Conservation (phyloP, 208 protist genomes). For the Leishmania tarentolae region DNA sequence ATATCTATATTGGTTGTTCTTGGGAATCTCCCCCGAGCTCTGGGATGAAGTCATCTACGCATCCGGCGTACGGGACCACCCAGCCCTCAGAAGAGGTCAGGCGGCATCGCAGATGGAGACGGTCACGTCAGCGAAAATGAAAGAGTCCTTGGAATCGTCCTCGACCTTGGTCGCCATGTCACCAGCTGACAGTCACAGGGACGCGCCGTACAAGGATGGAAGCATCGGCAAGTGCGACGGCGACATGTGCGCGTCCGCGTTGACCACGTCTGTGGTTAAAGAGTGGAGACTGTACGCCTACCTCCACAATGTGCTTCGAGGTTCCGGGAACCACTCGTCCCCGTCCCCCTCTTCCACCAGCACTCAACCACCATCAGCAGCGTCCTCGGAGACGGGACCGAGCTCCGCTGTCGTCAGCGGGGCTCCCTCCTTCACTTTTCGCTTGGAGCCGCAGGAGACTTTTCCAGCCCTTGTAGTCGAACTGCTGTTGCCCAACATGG, state of each 20-base stretch:
- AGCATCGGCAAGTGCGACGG: neutral
- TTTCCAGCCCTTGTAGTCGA: slow-evolving; percentile 21
- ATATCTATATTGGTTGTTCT: slow-evolving; percentile 43
- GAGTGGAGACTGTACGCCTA: neutral
- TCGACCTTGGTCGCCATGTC: neutral
- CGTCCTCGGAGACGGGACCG: neutral
- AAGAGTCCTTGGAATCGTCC: neutral
- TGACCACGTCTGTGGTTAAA: neutral
- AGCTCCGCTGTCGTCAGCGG: neutral
- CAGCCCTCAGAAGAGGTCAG: neutral
- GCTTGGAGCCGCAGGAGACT: slow-evolving; percentile 4
- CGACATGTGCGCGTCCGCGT: neutral
- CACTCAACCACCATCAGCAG: neutral
- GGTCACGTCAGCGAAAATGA: neutral
- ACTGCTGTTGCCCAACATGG: slow-evolving; percentile 25
- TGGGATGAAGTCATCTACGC: slow-evolving; percentile 34
- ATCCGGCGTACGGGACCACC: slow-evolving; percentile 19
- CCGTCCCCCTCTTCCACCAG: neutral
- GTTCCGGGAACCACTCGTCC: neutral
- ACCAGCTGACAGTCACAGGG: neutral
- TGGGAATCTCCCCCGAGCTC: slow-evolving; percentile 29
- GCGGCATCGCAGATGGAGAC: neutral
- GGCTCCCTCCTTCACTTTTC: neutral
- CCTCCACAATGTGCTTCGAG: neutral
- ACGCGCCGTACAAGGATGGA: neutral